Percentiles rank a stretch among this genome's conserved stretches.
These are phyloP conservation scores for Rhododendron vialii DNA, from an alignment of 148 eudicot species.

Conservation along the genomic window DNA sequence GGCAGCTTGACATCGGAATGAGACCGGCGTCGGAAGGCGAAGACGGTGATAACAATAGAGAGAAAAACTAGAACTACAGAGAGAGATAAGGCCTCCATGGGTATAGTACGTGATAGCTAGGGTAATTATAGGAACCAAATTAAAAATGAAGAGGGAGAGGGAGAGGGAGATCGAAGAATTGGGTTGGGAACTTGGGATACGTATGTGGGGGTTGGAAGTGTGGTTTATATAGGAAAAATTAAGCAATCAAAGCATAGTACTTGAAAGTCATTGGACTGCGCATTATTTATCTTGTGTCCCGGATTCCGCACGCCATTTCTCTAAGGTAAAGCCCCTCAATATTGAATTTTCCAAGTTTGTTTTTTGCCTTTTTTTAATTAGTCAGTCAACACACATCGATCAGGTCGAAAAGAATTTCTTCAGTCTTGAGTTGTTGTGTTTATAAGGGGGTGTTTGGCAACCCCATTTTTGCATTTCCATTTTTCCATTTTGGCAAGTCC, in stretches of 20 bases:
- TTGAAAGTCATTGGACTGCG: neutral
- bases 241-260: neutral
- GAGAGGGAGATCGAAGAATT: neutral
- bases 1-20: neutral
- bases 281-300: neutral
- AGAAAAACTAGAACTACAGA: neutral
- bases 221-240: neutral
- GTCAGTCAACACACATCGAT: neutral
- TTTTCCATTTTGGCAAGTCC: no score
- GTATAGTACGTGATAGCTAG: neutral
- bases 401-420: neutral
- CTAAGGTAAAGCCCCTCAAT: neutral
- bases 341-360: neutral
- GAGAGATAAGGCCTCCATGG: constrained; percentile 9
- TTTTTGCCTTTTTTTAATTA: neutral
- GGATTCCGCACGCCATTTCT: neutral
- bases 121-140: neutral
- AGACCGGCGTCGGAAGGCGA: neutral
- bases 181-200: neutral
- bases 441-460: no score
- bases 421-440: neutral
- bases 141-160: no score
- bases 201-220: neutral
- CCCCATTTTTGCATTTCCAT: no score
- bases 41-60: neutral